Percentiles rank a stretch among this genome's conserved stretches.
Evolutionary conservation across 305 asterid species (phyloP).

Genomic region (Rubia balearica): DNA sequence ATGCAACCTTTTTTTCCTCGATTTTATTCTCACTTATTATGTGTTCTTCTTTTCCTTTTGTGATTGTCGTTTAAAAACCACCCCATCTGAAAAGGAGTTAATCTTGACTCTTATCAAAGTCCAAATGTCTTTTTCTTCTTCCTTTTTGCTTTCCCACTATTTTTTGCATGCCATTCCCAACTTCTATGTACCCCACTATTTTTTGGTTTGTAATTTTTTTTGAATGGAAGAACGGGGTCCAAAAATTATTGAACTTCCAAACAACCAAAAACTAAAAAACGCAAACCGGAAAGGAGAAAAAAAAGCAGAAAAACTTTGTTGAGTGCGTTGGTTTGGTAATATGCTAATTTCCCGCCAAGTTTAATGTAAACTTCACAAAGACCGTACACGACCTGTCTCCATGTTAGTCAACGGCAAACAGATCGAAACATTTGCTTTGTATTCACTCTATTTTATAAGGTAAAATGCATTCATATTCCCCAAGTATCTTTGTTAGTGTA

Average conservation of each 20-base stretch:
- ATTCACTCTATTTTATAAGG: no score
- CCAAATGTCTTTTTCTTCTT: slow-evolving; percentile 32
- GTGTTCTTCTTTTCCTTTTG: not conserved
- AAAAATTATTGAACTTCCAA: not conserved
- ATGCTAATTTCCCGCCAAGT: slow-evolving; percentile 13
- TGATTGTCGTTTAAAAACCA: slow-evolving; percentile 10
- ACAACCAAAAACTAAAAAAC: not conserved
- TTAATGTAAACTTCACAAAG: not conserved
- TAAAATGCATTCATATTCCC: no score
- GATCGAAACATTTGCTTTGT: not conserved
- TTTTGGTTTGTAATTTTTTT: not conserved
- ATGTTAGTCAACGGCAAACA: slow-evolving; percentile 1
- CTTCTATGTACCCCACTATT: slow-evolving; percentile 3
- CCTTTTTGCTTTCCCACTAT: slow-evolving; percentile 32
- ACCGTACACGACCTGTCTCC: not conserved
- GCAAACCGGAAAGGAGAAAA: not conserved
- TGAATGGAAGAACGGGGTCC: slow-evolving; percentile 1
- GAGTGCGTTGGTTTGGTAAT: not conserved
- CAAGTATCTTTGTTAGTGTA: no score
- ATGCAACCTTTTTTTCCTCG: slow-evolving; percentile 15
- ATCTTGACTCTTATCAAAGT: slow-evolving; percentile 49
- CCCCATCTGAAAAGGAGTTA: slow-evolving; percentile 34
- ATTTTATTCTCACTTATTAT: slow-evolving; percentile 1
- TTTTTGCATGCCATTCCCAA: slow-evolving; percentile 22
- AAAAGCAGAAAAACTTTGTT: slow-evolving; percentile 3